These are phyloP conservation scores for Pythium phragmitis DNA, from an alignment of 352 stramenopile genomes.

Conservation along the genomic window DNA sequence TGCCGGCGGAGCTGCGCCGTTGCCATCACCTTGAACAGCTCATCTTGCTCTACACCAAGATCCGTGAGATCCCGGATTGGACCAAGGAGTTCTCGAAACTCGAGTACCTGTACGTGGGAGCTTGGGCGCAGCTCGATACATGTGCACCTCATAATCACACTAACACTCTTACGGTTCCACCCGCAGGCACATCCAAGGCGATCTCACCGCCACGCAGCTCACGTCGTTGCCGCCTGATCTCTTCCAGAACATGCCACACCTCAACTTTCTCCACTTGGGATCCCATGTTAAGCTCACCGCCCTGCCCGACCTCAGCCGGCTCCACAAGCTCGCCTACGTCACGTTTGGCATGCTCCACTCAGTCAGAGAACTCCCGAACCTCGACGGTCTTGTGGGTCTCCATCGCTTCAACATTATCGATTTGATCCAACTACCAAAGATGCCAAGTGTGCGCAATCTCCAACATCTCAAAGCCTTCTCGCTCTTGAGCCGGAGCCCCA, in stretches of 20 bases:
- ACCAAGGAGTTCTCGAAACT: slow-evolving; percentile 10
- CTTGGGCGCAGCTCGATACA: too few species aligned
- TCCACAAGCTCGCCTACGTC: slow-evolving; percentile 20
- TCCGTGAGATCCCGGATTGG: slow-evolving; percentile 22
- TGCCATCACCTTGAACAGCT: slow-evolving; percentile 26
- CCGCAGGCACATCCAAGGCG: slow-evolving; percentile 17
- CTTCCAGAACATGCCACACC: slow-evolving; percentile 12
- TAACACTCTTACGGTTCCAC: too few species aligned
- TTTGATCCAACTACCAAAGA: neutral
- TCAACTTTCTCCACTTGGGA: slow-evolving; percentile 25
- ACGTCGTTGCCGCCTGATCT: neutral
- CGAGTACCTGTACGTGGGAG: slow-evolving; percentile 6
- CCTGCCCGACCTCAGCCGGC: neutral
- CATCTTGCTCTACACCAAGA: slow-evolving; percentile 34
- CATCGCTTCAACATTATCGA: slow-evolving; percentile 17
- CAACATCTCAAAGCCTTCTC: slow-evolving; percentile 12
- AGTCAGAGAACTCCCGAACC: slow-evolving; percentile 9
- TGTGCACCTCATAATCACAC: too few species aligned
- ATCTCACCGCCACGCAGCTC: slow-evolving; percentile 8
- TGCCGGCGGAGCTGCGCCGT: slow-evolving; percentile 13
- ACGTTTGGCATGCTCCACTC: slow-evolving; percentile 15
- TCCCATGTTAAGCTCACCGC: neutral
- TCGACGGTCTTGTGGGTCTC: slow-evolving; percentile 11
- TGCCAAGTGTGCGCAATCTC: neutral
- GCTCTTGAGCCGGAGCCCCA: slow-evolving; percentile 1